These are phyloP conservation scores for Zygosaccharomyces siamensis DNA, from an alignment of 805 yeast species.

Conservation along the genomic window DNA sequence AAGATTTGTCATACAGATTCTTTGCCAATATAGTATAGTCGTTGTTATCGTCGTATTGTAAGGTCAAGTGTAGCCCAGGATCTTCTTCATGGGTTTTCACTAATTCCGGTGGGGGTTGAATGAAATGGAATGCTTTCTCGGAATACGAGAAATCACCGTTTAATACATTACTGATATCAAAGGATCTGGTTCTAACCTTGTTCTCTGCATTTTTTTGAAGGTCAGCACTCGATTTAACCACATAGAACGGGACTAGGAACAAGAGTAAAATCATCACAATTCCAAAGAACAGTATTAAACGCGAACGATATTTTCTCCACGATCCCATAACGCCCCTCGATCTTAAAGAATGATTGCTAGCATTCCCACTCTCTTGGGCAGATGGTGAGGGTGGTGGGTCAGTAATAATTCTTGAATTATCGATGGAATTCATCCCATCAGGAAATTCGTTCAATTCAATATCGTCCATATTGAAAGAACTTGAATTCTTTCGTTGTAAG, in stretches of 20 bases:
- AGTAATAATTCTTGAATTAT: not conserved
- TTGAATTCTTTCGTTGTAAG: conserved; percentile 27
- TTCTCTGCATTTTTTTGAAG: not conserved
- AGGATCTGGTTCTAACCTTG: not conserved
- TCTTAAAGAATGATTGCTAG: not conserved
- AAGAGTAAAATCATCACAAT: not conserved
- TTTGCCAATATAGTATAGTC: conserved; percentile 25
- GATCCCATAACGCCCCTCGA: not conserved
- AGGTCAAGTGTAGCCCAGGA: conserved; percentile 41
- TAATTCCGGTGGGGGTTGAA: conserved; percentile 21
- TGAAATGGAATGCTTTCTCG: conserved; percentile 25
- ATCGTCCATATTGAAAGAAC: conserved; percentile 19
- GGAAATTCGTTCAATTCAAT: conserved; percentile 6
- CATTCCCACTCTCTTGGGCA: not conserved
- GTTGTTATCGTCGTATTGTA: conserved; percentile 14
- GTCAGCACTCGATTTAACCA: not conserved
- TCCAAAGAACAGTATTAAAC: not conserved
- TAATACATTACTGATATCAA: conserved; percentile 15
- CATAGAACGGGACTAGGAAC: not conserved
- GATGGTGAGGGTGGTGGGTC: not conserved
- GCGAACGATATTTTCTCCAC: not conserved
- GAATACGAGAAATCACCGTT: conserved; percentile 25
- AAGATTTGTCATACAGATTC: conserved; percentile 30
- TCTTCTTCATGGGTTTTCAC: conserved; percentile 34
- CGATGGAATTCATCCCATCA: not conserved